A percentile compares a stretch with the other conserved stretches of the same genome.
Conservation (phyloP, 2,329 filamentous ascomycete genomes). For the Cladophialophora yegresii region DNA sequence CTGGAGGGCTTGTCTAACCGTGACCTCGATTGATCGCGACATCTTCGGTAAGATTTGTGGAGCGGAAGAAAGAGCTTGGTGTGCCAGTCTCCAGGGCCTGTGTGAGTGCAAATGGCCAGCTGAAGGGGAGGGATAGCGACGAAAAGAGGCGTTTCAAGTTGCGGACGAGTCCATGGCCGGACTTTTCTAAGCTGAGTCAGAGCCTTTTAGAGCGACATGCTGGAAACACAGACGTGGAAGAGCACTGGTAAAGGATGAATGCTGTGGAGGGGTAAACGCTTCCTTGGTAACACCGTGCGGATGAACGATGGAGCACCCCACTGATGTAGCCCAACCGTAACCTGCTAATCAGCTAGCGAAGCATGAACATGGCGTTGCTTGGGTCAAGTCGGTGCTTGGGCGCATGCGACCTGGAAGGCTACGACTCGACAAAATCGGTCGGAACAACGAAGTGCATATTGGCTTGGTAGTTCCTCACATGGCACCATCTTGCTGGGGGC, state of each 20-base stretch:
- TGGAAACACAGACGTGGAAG: background rate
- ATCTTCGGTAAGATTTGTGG: constrained; percentile 27
- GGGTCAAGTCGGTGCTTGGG: constrained; percentile 5
- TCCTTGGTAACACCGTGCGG: constrained; percentile 1
- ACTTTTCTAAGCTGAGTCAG: constrained; percentile 19
- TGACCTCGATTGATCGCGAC: constrained; percentile 42
- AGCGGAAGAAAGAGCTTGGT: background rate
- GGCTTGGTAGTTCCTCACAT: background rate
- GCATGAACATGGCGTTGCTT: background rate
- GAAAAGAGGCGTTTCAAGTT: constrained; percentile 7
- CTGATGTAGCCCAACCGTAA: constrained; percentile 3
- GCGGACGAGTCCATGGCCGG: constrained; percentile 3
- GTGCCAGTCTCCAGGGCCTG: background rate
- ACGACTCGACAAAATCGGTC: constrained; percentile 7
- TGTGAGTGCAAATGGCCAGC: background rate
- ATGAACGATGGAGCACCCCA: background rate
- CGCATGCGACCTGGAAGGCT: constrained; percentile 7
- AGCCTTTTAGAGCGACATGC: constrained; percentile 12
- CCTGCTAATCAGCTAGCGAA: constrained; percentile 9
- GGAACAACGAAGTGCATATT: background rate
- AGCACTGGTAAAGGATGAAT: constrained; percentile 3
- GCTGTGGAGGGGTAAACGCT: background rate
- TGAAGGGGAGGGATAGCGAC: background rate
- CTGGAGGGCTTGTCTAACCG: constrained; percentile 69
- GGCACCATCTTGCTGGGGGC: background rate